Base-by-base conservation (phyloP, 1,139 yeast species). In the Diutina rugosa region DNA sequence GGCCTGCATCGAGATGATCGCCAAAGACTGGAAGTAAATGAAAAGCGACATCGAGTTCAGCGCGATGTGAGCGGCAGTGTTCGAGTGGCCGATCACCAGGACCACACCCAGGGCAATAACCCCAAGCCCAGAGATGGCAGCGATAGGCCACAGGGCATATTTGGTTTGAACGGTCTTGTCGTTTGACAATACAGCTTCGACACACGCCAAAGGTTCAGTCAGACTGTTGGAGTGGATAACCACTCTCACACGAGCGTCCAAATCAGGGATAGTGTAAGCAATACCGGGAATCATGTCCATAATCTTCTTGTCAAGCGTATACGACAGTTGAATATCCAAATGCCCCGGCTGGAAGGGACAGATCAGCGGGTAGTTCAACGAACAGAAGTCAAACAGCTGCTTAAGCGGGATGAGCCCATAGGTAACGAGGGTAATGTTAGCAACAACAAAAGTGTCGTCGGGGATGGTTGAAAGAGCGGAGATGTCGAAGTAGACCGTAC, bases 131-230 rank as follows among this genome's bases (percentile, higher is more conserved):
- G 97, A 82, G 53, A 93, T 80, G 21, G 91, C 95, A 6, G 97
- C 98, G 63, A 93, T 87, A 29, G 96, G 96, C 99, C 99, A 95
- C 8, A 96, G 81, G 5, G 97, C 99, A 63, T 89, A 90, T 65
- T 84, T 84, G 38, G 97, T 90, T 69, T 91, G 96, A 46, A 93
- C 99, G 1, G 99, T 90, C 67, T 88, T 90, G 59, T 93, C 97
- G 70, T 95, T 93, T 38, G 88, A 73, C 59, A 93, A 76, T 28
- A 84, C 78, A 0, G 98, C 97, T 67, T 88, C 91, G 10, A 95
- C 96, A 78, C 99, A 93, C 2, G 99, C 99, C 59, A 91, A 73
- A 2, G 85, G 79, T 4, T 67, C 63, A 9, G 69, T 63, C 55
- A 80, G 80, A 56, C 73, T 71, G 12, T 72, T 67, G 52, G 80